Base-by-base conservation (phyloP, 2,329 filamentous ascomycete genomes). In the Aciculosporium take region DNA sequence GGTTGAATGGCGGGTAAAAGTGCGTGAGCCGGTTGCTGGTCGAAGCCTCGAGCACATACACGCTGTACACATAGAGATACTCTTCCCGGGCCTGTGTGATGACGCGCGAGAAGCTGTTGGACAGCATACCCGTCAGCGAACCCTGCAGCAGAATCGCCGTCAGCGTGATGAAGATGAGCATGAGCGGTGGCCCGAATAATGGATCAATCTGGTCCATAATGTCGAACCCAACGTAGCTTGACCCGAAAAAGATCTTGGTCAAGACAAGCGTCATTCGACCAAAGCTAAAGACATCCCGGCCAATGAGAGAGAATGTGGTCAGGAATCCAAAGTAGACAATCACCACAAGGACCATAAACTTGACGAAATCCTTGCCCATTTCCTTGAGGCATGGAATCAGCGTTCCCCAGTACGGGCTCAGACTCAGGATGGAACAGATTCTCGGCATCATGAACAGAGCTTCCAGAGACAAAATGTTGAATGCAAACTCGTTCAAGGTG, bases 331-430 rank as follows among this genome's bases (percentile, higher is more conserved):
- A 64, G 56, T 94, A 94, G 40, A 94, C 65, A 41, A 94, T 81
- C 37, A 85, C 66, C 33, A 93, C 83, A 21, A 89, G 70, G 1
- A 84, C 81, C 61, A 77, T 72, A 56, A 91, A 94, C 54, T 88
- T 88, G 58, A 88, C 61, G 56, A 94, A 94, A 56, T 94, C 86
- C 60, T 88, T 89, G 30, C 83, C 83, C 88, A 95, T 95, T 57
- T 89, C 85, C 57, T 91, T 91, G 39, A 95, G 69, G 48, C 88
- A 93, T 0, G 87, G 88, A 45, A 95, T 88, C 37, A 91, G 61
- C 1, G 83, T 91, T 32, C 85, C 88, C 72, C 91, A 95, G 57
- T 93, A 94, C 1, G 85, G 84, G 52, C 86, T 86, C 48, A 95
- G 61, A 56, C 83, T 89, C 47, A 94, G 70, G 40, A 95, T 72